These are phyloP conservation scores for Jamesozyma lodderae DNA, from an alignment of 805 yeast genomes.

Conservation along the genomic window DNA sequence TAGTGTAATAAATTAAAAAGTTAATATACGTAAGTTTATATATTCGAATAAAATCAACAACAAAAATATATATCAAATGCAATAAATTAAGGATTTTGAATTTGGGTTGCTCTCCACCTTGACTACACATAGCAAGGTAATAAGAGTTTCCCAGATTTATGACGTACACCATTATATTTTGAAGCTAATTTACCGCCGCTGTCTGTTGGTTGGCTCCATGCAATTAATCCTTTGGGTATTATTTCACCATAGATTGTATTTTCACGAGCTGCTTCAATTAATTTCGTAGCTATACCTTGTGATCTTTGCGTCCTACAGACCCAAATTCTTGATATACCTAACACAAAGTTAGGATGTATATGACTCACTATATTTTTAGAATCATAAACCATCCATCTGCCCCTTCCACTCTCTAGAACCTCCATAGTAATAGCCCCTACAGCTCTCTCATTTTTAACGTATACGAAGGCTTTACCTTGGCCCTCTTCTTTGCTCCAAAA, in stretches of 20 bases:
- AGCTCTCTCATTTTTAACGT: conserved; percentile 37
- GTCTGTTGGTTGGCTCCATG: conserved; percentile 67
- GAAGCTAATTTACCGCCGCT: conserved; percentile 54
- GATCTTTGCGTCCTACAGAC: conserved; percentile 39
- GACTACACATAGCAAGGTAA: conserved; percentile 27
- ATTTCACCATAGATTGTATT: conserved; percentile 42
- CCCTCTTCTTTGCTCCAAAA: conserved; percentile 28
- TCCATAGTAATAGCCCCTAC: conserved; percentile 53
- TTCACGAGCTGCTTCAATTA: conserved; percentile 37
- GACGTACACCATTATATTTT: conserved; percentile 46
- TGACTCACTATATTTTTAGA: conserved; percentile 43
- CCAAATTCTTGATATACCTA: conserved; percentile 45
- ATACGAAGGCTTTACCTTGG: conserved; percentile 42
- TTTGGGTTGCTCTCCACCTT: too few species aligned
- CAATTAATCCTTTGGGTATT: conserved; percentile 38
- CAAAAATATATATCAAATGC: too few species aligned
- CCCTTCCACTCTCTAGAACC: conserved; percentile 27
- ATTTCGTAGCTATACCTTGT: conserved; percentile 38
- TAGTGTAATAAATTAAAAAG: too few species aligned
- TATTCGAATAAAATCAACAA: too few species aligned
- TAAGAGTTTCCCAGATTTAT: conserved; percentile 30
- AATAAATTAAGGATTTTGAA: too few species aligned
- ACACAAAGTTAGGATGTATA: conserved; percentile 32
- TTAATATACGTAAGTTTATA: too few species aligned
- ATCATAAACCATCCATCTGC: conserved; percentile 53